Conservation (phyloP, 2,329 filamentous ascomycete species). For the Coniochaeta pulveracea region DNA sequence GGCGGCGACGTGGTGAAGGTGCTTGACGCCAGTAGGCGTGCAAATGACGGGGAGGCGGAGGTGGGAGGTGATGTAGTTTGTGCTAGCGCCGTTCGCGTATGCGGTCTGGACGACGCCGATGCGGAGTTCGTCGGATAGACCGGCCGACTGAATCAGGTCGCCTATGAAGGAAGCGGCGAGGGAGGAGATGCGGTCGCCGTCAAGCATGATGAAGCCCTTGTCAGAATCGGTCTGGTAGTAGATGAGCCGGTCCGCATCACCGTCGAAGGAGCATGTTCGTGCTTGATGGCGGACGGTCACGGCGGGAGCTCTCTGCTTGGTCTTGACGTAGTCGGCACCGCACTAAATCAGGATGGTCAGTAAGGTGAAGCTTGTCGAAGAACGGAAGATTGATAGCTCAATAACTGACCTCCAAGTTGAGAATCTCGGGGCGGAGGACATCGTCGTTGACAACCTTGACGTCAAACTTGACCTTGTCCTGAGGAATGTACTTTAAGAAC, state of each 20-base stretch:
- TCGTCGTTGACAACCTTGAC: slow-evolving; percentile 89
- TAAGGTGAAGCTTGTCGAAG: not conserved
- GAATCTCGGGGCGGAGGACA: slow-evolving; percentile 74
- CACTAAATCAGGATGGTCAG: slow-evolving; percentile 57
- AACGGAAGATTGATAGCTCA: not conserved
- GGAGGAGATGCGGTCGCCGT: slow-evolving; percentile 93
- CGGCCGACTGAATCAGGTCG: slow-evolving; percentile 71
- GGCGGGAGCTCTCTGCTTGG: slow-evolving; percentile 81
- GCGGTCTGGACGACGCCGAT: slow-evolving; percentile 96
- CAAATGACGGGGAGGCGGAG: slow-evolving; percentile 83
- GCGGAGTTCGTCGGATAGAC: slow-evolving; percentile 67
- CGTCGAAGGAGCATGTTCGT: slow-evolving; percentile 84
- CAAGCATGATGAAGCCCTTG: slow-evolving; percentile 79
- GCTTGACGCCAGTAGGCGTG: slow-evolving; percentile 93
- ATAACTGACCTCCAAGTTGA: slow-evolving; percentile 70
- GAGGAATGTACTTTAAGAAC: slow-evolving; percentile 71
- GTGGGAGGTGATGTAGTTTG: slow-evolving; percentile 80
- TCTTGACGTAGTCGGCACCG: slow-evolving; percentile 96
- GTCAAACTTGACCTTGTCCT: slow-evolving; percentile 59
- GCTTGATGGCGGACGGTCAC: slow-evolving; percentile 61
- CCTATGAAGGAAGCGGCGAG: slow-evolving; percentile 89
- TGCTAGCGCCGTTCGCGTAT: slow-evolving; percentile 93
- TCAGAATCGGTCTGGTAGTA: slow-evolving; percentile 87
- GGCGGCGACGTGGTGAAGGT: slow-evolving; percentile 91
- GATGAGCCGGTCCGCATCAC: slow-evolving; percentile 88